A percentile compares a stretch with the other conserved stretches of the same genome.
Conservation (phyloP, 352 stramenopile genomes). For the Nothophytophthora sp. region DNA sequence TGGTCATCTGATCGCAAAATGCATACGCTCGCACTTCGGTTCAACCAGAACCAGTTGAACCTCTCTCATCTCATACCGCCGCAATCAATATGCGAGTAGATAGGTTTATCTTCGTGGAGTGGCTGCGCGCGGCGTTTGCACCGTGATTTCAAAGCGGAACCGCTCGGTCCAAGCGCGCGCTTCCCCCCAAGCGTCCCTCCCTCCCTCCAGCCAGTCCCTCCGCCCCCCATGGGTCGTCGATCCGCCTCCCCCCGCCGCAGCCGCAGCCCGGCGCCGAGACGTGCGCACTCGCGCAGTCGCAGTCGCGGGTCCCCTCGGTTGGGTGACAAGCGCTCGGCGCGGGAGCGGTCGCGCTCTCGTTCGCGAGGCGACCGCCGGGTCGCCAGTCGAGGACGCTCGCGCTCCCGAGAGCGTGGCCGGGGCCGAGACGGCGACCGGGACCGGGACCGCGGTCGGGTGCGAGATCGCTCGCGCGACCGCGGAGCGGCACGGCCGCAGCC, state of each 20-base stretch:
- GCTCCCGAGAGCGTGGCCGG: slow-evolving; percentile 34
- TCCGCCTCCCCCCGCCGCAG: slow-evolving; percentile 53
- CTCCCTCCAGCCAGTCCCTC: too few species aligned
- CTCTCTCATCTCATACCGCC: too few species aligned
- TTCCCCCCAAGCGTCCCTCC: neutral
- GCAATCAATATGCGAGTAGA: too few species aligned
- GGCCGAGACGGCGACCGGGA: slow-evolving; percentile 11
- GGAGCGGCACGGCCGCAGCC: slow-evolving; percentile 17
- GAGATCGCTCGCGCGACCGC: slow-evolving; percentile 34
- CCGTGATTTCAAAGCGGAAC: neutral
- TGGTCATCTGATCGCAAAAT: too few species aligned
- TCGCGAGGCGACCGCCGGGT: slow-evolving; percentile 26
- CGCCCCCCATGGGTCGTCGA: slow-evolving; percentile 48
- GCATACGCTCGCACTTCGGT: too few species aligned
- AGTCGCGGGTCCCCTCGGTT: slow-evolving; percentile 17
- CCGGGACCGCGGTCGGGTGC: slow-evolving; percentile 19
- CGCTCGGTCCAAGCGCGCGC: neutral
- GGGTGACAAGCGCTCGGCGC: slow-evolving; percentile 4
- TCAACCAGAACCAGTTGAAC: too few species aligned
- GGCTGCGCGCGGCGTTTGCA: too few species aligned
- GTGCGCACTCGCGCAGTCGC: slow-evolving; percentile 21
- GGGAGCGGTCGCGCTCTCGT: slow-evolving; percentile 39
- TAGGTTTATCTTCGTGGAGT: too few species aligned
- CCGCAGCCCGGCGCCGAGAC: slow-evolving; percentile 29
- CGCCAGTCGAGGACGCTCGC: slow-evolving; percentile 17